A percentile compares a stretch with the other conserved stretches of the same genome.
Conservation (phyloP, 2,329 filamentous ascomycete genomes). For the Fusarium caatingaense region DNA sequence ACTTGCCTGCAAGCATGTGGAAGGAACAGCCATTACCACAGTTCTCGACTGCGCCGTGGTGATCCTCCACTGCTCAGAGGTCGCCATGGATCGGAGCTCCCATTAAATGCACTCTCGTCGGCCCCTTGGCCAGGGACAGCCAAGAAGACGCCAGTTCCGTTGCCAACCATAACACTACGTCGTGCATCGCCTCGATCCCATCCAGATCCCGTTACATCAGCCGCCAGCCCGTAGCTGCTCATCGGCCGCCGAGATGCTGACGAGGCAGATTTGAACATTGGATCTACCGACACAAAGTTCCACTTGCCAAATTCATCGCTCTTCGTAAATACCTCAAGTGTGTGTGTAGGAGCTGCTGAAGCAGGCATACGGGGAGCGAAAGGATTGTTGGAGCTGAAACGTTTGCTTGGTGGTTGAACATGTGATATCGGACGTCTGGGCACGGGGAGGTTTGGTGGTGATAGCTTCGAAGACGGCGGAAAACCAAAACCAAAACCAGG, state of each 20-base stretch:
- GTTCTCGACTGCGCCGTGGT: constrained; percentile 39
- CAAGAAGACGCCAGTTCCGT: constrained; percentile 64
- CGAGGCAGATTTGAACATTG: constrained; percentile 45
- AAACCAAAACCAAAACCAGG: constrained; percentile 44
- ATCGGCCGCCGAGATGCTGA: constrained; percentile 56
- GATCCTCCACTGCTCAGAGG: constrained; percentile 57
- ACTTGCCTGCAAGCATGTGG: background rate
- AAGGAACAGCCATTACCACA: constrained; percentile 35
- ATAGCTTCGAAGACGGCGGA: constrained; percentile 39
- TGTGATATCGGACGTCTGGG: constrained; percentile 48
- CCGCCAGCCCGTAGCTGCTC: constrained; percentile 68
- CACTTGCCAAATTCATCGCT: constrained; percentile 68
- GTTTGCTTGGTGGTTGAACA: constrained; percentile 48
- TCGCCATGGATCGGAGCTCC: constrained; percentile 44
- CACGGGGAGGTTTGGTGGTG: constrained; percentile 40
- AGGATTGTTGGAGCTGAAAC: constrained; percentile 72
- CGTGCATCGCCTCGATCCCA: constrained; percentile 65
- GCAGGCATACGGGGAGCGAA: constrained; percentile 56
- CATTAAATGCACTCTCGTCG: constrained; percentile 17
- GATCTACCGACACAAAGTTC: constrained; percentile 66
- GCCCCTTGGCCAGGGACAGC: constrained; percentile 57
- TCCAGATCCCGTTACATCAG: constrained; percentile 60
- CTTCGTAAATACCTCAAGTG: constrained; percentile 71
- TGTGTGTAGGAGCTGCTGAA: constrained; percentile 59
- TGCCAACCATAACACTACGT: constrained; percentile 65